Conservation (phyloP, 2,329 filamentous ascomycete genomes). For the Diplodia seriata region DNA sequence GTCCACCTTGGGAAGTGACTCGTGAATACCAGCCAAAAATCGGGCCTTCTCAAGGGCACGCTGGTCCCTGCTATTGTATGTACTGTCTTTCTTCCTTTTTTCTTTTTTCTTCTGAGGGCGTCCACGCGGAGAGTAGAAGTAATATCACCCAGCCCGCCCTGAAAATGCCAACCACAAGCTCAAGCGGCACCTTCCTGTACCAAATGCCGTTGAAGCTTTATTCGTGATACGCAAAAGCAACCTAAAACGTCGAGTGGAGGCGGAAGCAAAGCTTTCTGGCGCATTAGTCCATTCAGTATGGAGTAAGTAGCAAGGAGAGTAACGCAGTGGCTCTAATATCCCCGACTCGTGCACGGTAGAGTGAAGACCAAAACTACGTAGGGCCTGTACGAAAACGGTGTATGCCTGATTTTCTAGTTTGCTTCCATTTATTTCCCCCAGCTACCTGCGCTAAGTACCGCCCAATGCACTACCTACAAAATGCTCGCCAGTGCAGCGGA, state of each 20-base stretch:
- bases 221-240: too few relatives aligned
- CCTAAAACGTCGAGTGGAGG: too few relatives aligned
- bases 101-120: background rate
- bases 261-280: too few relatives aligned
- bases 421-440: conserved; percentile 16
- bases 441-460: conserved; percentile 25
- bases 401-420: background rate
- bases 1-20: background rate
- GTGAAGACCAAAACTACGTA: too few relatives aligned
- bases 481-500: background rate
- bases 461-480: conserved; percentile 17
- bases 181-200: background rate
- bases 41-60: background rate
- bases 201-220: too few relatives aligned
- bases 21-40: background rate
- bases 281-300: too few relatives aligned
- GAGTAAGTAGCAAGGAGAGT: too few relatives aligned
- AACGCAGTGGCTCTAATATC: too few relatives aligned
- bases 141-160: too few relatives aligned
- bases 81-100: background rate
- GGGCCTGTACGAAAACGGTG: background rate
- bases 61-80: background rate
- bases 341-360: too few relatives aligned
- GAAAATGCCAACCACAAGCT: background rate
- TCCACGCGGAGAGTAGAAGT: background rate